A percentile compares a stretch with the other conserved stretches of the same genome.
phyloP scores from a whole-genome alignment of 108 stramenopile genomes.

The Cyclotella sp. region DNA sequence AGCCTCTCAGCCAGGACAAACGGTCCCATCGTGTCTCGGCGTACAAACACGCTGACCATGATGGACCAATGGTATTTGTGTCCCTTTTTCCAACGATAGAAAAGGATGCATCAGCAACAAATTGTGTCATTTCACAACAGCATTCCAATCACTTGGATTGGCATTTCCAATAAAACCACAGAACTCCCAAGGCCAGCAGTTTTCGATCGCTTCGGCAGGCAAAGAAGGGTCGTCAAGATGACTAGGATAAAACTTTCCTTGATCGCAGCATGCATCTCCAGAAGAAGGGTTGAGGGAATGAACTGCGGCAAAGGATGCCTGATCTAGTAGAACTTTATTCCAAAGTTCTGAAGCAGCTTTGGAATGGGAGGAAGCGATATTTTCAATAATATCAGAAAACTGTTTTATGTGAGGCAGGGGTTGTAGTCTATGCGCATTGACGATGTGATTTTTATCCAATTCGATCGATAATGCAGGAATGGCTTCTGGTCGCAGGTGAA shows the following conservation, averaged over 20 bases:
- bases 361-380: background rate
- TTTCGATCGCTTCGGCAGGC: background rate
- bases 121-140: slow-evolving; percentile 9
- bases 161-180: slow-evolving; percentile 23
- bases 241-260: slow-evolving; percentile 37
- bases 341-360: background rate
- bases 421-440: slow-evolving; percentile 33
- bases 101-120: slow-evolving; percentile 17
- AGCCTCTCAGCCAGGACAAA: background rate
- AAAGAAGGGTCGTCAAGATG: slow-evolving; percentile 10
- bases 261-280: slow-evolving; percentile 33
- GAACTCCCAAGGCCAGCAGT: slow-evolving; percentile 15
- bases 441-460: slow-evolving; percentile 23
- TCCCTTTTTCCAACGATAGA: slow-evolving; percentile 31
- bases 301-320: slow-evolving; percentile 15
- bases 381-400: slow-evolving; percentile 24
- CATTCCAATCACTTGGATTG: slow-evolving; percentile 13
- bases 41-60: slow-evolving; percentile 33
- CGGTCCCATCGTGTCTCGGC: background rate
- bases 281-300: slow-evolving; percentile 13
- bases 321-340: slow-evolving; percentile 4
- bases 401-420: slow-evolving; percentile 33
- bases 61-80: slow-evolving; percentile 28
- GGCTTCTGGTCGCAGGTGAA: slow-evolving; percentile 20
- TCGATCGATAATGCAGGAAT: slow-evolving; percentile 10